phyloP scores from a whole-genome alignment of 345 rosid genomes.

The Gossypioides kirkii region DNA sequence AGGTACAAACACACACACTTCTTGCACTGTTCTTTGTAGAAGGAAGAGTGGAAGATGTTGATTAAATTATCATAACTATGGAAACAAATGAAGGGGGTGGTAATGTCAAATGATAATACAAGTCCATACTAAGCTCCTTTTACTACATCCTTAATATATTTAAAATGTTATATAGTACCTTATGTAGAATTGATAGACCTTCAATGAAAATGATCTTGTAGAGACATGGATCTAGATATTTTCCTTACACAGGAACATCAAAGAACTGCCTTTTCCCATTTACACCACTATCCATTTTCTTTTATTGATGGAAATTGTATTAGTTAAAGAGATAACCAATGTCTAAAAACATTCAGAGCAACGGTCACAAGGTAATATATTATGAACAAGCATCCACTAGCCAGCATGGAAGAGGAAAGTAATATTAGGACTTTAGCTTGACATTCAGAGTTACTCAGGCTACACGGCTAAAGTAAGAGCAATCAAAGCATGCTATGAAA shows the following conservation, averaged over 20 bases:
- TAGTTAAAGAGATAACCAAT: background rate
- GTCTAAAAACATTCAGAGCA: too few relatives aligned
- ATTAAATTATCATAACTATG: background rate
- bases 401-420: background rate
- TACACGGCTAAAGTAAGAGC: background rate
- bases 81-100: background rate
- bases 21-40: background rate
- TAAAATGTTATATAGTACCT: background rate
- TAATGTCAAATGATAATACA: background rate
- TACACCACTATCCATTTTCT: background rate
- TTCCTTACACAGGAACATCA: background rate
- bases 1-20: background rate
- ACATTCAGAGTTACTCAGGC: background rate
- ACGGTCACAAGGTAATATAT: background rate
- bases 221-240: background rate
- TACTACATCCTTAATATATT: background rate
- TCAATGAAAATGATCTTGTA: background rate
- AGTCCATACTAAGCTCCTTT: background rate
- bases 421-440: background rate
- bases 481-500: background rate
- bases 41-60: background rate
- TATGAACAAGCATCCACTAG: background rate
- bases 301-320: background rate
- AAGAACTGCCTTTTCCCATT: background rate
- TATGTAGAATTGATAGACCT: background rate